Evolutionary conservation across 306 rosid genomes (phyloP), one percentile per base, ranked within the genome.

Genomic region (Hippophae rhamnoides): DNA sequence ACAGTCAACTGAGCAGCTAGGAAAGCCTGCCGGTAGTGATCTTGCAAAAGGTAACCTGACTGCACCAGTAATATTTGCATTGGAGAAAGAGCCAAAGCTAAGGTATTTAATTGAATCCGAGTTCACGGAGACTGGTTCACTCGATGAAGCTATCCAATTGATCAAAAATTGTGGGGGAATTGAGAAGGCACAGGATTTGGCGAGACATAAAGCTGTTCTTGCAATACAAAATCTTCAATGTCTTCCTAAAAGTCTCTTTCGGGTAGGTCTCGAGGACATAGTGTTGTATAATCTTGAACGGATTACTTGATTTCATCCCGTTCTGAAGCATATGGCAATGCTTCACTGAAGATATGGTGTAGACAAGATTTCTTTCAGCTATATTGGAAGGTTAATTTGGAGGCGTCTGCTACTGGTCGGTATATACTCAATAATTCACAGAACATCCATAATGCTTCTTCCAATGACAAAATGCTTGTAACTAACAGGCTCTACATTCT

Each of bases 1-100:
- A 0, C 95, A 93, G 70, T 84, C 99, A 0, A 84, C 84, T 0
- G 93, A 89, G 78, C 99, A 93, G 74, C 85, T 93, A 8, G 99
- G 99, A 43, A 93, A 93, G 84, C 99, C 99, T 14, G 95, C 94
- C 0, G 97, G 90, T 26, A 84, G 72, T 49, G 99, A 93, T 79
- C 81, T 93, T 10, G 87, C 82, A 46, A 93, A 89, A 66, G 99
- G 99, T 59, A 93, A 86, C 76, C 78, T 93, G 31, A 93, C 99
- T 0, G 99, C 99, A 13, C 99, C 97, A 0, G 97, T 89, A 13
- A 89, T 93, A 52, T 93, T 84, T 8, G 94, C 99, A 0, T 46
- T 89, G 64, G 86, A 86, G 77, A 82, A 81, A 66, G 94, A 89
- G 63, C 84, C 85, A 0, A 93, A 84, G 55, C 66, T 93, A 61